A percentile compares a stretch with the other conserved stretches of the same genome.
phyloP scores from a whole-genome alignment of 257 asterid genomes.

The Cordia subcordata region DNA sequence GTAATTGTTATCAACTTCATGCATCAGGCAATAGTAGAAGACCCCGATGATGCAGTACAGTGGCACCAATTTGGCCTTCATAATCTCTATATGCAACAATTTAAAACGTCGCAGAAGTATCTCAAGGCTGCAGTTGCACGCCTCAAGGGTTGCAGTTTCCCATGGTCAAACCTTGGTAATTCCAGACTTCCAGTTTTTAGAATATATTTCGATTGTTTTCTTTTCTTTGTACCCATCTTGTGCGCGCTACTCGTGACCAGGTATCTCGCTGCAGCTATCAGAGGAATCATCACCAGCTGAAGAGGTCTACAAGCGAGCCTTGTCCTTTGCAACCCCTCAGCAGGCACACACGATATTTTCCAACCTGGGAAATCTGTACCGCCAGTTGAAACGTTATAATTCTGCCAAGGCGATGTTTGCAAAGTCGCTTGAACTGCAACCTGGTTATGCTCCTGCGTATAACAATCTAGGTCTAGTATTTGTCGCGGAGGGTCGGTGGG shows the following conservation, averaged over 20 bases:
- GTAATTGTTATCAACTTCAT: conserved; percentile 1
- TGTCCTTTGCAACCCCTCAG: conserved; percentile 59
- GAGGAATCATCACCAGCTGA: conserved; percentile 72
- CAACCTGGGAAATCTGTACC: conserved; percentile 84
- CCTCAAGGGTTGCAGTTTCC: conserved; percentile 59
- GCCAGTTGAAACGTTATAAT: conserved; percentile 63
- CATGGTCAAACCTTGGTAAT: conserved; percentile 97
- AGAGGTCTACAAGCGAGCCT: conserved; percentile 76
- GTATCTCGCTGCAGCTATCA: conserved; percentile 80
- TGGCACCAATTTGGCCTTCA: conserved; percentile 99
- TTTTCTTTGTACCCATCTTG: conserved; percentile 5
- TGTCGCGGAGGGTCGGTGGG: conserved; percentile 81
- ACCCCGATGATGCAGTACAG: conserved; percentile 90
- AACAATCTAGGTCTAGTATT: conserved; percentile 95
- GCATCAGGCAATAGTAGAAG: conserved; percentile 80
- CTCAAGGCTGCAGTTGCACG: conserved; percentile 88
- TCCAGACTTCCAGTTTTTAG: conserved; percentile 9
- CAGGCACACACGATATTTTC: conserved; percentile 73
- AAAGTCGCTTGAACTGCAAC: conserved; percentile 83
- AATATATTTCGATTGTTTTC: not conserved
- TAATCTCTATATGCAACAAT: conserved; percentile 78
- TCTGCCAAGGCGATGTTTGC: conserved; percentile 84
- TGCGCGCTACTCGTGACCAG: conserved; percentile 28
- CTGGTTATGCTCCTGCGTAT: conserved; percentile 98
- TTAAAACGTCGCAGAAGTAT: conserved; percentile 66